Conservation (phyloP, 2,329 filamentous ascomycete genomes). For the Colletotrichum caudatum region DNA sequence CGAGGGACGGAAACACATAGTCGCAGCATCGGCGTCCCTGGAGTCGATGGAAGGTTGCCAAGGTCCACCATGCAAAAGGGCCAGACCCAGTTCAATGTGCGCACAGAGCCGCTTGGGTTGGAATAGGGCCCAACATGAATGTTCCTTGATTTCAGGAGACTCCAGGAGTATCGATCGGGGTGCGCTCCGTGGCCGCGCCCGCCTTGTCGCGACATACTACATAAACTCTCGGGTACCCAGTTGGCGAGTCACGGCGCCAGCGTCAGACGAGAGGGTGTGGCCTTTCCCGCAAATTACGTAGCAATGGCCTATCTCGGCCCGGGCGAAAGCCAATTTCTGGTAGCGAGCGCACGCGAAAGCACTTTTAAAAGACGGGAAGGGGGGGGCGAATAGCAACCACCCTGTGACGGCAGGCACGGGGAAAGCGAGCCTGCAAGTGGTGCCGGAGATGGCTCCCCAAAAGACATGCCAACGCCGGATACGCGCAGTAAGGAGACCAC, state of each 20-base stretch:
- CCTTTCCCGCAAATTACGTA: slow-evolving; percentile 8
- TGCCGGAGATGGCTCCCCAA: slow-evolving; percentile 33
- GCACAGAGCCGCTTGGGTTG: slow-evolving; percentile 1
- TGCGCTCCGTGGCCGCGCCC: slow-evolving; percentile 12
- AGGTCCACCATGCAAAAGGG: slow-evolving; percentile 14
- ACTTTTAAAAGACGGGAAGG: neutral
- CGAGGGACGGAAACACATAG: neutral
- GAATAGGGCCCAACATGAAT: neutral
- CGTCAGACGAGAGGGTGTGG: slow-evolving; percentile 2
- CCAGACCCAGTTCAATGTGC: slow-evolving; percentile 16
- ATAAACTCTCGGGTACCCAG: neutral
- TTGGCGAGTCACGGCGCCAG: neutral
- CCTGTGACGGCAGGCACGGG: slow-evolving; percentile 16
- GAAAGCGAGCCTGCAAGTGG: slow-evolving; percentile 2
- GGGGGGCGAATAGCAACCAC: slow-evolving; percentile 14
- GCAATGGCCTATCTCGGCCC: neutral
- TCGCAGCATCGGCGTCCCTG: neutral
- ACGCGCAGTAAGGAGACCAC: slow-evolving; percentile 9
- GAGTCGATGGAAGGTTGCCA: neutral
- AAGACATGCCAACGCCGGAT: slow-evolving; percentile 21
- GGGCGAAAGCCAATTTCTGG: neutral
- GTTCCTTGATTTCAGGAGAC: slow-evolving; percentile 28
- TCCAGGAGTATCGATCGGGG: slow-evolving; percentile 31
- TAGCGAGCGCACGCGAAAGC: slow-evolving; percentile 10
- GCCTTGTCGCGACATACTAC: too few relatives aligned